A percentile compares a stretch with the other conserved stretches of the same genome.
These are phyloP conservation scores for Cercospora janseana DNA, from an alignment of 2,329 filamentous ascomycete species.

Conservation along the genomic window DNA sequence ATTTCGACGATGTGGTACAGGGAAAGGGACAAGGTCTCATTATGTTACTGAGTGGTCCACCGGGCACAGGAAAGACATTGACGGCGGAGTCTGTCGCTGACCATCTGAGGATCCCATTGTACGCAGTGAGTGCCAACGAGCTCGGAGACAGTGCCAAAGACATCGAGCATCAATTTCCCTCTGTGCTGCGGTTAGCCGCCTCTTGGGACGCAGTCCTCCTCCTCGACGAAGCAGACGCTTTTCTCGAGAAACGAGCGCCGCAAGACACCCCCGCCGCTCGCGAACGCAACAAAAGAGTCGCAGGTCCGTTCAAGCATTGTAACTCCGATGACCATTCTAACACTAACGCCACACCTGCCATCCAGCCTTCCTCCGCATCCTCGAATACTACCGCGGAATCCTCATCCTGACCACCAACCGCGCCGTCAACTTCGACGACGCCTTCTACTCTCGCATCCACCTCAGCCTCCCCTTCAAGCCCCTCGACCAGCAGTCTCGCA, in stretches of 20 bases:
- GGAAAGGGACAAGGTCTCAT: slow-evolving; percentile 28
- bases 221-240: slow-evolving; percentile 44
- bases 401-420: slow-evolving; percentile 44
- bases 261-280: slow-evolving; percentile 13
- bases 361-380: slow-evolving; percentile 40
- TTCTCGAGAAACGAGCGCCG: slow-evolving; percentile 27
- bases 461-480: slow-evolving; percentile 29
- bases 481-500: slow-evolving; percentile 16
- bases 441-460: slow-evolving; percentile 39
- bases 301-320: slow-evolving; percentile 23
- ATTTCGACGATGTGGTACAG: slow-evolving; percentile 24
- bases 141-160: slow-evolving; percentile 23
- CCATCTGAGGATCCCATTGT: slow-evolving; percentile 13
- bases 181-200: slow-evolving; percentile 25
- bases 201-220: slow-evolving; percentile 37
- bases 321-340: background rate
- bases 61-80: slow-evolving; percentile 33
- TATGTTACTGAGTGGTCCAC: slow-evolving; percentile 30
- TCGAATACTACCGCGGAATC: slow-evolving; percentile 40
- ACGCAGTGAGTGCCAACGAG: slow-evolving; percentile 18
- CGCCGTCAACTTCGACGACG: slow-evolving; percentile 39
- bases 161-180: slow-evolving; percentile 24
- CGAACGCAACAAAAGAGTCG: slow-evolving; percentile 28
- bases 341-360: background rate
- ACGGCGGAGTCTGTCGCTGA: slow-evolving; percentile 25